These are phyloP conservation scores for Ophiostoma himal-ulmi DNA, from an alignment of 2,329 filamentous ascomycete species.

Conservation along the genomic window DNA sequence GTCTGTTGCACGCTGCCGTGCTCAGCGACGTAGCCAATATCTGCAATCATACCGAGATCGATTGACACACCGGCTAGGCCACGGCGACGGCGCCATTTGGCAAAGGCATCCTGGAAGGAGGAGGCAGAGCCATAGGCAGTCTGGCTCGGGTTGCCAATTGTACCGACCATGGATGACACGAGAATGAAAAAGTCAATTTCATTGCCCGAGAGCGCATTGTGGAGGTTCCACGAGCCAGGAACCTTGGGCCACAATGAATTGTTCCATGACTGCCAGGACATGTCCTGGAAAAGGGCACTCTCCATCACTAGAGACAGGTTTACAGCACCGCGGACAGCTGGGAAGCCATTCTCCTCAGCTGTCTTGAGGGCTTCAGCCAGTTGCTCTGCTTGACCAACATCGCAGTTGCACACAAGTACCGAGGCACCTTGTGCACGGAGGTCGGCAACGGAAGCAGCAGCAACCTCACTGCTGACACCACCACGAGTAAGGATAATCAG, in stretches of 20 bases:
- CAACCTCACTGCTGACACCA: conserved; percentile 18
- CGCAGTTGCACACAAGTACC: conserved; percentile 22
- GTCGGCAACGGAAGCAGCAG: conserved; percentile 18
- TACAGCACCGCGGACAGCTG: conserved; percentile 24
- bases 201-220: conserved; percentile 27
- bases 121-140: conserved; percentile 41
- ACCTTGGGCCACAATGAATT: conserved; percentile 32
- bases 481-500: conserved; percentile 25
- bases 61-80: conserved; percentile 36
- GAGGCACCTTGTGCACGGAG: conserved; percentile 19
- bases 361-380: conserved; percentile 19
- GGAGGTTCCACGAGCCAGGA: conserved; percentile 37
- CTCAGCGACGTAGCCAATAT: conserved; percentile 32
- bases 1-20: conserved; percentile 23
- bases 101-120: conserved; percentile 38
- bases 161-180: conserved; percentile 34
- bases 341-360: conserved; percentile 20
- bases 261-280: conserved; percentile 24
- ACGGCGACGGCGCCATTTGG: conserved; percentile 32
- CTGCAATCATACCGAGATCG: conserved; percentile 37
- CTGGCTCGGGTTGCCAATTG: conserved; percentile 36
- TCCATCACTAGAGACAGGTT: conserved; percentile 26
- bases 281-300: conserved; percentile 26
- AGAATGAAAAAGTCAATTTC: conserved; percentile 37
- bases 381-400: conserved; percentile 23